A percentile compares a stretch with the other conserved stretches of the same genome.
Conservation (phyloP, 768 basidiomycete species). For the Kwoniella newhampshirensis region DNA sequence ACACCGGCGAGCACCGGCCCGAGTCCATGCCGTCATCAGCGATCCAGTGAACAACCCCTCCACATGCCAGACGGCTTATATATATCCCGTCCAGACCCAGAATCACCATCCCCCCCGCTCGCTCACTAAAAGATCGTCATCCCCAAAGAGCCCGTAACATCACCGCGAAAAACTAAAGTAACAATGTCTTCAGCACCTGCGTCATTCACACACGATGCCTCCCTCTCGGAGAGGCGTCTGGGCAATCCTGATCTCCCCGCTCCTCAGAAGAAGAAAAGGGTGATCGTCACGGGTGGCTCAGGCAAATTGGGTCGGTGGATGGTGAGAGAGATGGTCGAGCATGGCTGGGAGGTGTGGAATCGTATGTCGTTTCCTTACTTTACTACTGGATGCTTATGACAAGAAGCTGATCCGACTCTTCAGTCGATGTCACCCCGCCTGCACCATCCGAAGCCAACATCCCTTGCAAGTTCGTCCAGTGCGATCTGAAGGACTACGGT, state of each 20-base stretch:
- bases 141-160: neutral
- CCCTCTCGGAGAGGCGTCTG: constrained; percentile 36
- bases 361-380: no score
- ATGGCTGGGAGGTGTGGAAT: constrained; percentile 44
- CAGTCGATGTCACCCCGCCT: constrained; percentile 36
- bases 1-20: no score
- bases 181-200: constrained; percentile 12
- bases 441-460: constrained; percentile 32
- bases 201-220: constrained; percentile 26
- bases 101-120: no score
- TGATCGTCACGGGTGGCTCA: constrained; percentile 40
- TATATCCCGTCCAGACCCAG: no score
- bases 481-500: constrained; percentile 48
- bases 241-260: constrained; percentile 19
- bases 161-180: neutral
- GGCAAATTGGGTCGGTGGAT: constrained; percentile 44
- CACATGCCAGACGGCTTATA: no score
- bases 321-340: constrained; percentile 44
- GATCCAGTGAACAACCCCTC: no score
- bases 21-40: no score
- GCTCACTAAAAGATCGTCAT: no score
- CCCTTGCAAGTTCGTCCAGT: constrained; percentile 29
- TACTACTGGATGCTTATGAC: no score
- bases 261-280: constrained; percentile 31
- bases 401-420: neutral